These are phyloP conservation scores for Septoria petroselini DNA, from an alignment of 2,329 filamentous ascomycete species.

Conservation along the genomic window DNA sequence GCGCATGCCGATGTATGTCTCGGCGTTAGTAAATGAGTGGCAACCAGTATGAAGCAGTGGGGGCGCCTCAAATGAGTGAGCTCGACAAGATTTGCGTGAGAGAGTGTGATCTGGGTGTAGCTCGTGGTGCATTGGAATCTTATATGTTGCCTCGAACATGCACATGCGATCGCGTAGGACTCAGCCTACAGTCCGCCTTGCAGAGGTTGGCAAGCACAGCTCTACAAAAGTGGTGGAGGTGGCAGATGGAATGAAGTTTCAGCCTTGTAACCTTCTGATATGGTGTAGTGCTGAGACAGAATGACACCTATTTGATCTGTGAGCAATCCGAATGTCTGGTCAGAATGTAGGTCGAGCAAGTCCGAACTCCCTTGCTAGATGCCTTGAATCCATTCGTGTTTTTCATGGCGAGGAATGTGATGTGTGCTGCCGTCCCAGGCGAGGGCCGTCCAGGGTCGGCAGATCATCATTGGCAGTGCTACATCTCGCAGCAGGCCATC, in stretches of 20 bases:
- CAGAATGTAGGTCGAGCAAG: constrained; percentile 34
- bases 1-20: constrained; percentile 29
- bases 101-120: too few species aligned
- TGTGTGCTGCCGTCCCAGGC: not conserved
- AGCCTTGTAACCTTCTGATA: not conserved
- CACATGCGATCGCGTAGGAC: too few species aligned
- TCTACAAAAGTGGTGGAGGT: constrained; percentile 32
- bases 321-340: constrained; percentile 18
- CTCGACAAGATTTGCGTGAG: not conserved
- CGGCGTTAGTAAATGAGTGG: constrained; percentile 28
- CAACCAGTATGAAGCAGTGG: constrained; percentile 16
- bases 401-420: not conserved
- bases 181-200: too few species aligned
- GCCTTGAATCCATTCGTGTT: constrained; percentile 7
- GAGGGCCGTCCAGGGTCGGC: too few species aligned
- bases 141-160: not conserved
- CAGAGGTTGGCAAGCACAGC: too few species aligned
- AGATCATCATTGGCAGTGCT: too few species aligned
- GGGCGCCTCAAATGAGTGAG: constrained; percentile 14
- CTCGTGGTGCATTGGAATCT: not conserved
- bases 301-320: not conserved
- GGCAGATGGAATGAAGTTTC: constrained; percentile 28
- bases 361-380: constrained; percentile 32
- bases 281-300: constrained; percentile 11
- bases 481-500: not conserved